These are phyloP conservation scores for Leccinum imitatum DNA, from an alignment of 768 basidiomycete genomes.

Conservation along the genomic window DNA sequence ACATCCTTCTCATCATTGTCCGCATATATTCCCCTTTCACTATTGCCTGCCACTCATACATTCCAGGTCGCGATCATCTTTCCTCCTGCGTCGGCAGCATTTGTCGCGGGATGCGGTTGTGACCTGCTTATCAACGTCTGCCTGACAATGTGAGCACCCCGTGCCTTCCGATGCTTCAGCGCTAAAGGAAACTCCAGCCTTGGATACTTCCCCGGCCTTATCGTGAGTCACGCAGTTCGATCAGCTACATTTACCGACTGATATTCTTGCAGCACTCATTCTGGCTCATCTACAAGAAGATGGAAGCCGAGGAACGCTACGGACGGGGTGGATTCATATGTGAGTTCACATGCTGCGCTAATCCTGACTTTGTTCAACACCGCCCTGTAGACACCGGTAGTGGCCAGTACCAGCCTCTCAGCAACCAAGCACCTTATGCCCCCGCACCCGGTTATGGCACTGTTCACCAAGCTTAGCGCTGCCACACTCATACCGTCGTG, in stretches of 20 bases:
- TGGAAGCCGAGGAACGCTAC: constrained; percentile 82
- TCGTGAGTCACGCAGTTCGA: constrained; percentile 35
- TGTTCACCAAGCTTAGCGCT: constrained; percentile 18
- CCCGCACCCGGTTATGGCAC: constrained; percentile 38
- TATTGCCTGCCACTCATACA: background rate
- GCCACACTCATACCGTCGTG: background rate
- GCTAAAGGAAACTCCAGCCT: constrained; percentile 42
- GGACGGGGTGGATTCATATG: constrained; percentile 76
- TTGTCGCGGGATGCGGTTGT: constrained; percentile 81
- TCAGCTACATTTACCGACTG: background rate
- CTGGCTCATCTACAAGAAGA: constrained; percentile 90
- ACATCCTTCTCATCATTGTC: constrained; percentile 78
- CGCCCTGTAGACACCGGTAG: constrained; percentile 35
- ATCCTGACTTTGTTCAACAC: constrained; percentile 1
- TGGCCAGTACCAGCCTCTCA: constrained; percentile 36
- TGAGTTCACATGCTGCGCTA: constrained; percentile 40
- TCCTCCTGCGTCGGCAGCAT: constrained; percentile 76
- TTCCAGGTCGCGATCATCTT: constrained; percentile 75
- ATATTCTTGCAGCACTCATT: constrained; percentile 61
- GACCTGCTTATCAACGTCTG: constrained; percentile 84
- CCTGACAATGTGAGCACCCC: constrained; percentile 62
- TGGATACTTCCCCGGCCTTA: constrained; percentile 70
- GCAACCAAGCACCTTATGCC: constrained; percentile 16
- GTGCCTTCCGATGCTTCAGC: background rate
- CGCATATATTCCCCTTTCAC: constrained; percentile 21